These are phyloP conservation scores for Phyllosticta ampelicida DNA, from an alignment of 2,329 filamentous ascomycete species.

Conservation along the genomic window DNA sequence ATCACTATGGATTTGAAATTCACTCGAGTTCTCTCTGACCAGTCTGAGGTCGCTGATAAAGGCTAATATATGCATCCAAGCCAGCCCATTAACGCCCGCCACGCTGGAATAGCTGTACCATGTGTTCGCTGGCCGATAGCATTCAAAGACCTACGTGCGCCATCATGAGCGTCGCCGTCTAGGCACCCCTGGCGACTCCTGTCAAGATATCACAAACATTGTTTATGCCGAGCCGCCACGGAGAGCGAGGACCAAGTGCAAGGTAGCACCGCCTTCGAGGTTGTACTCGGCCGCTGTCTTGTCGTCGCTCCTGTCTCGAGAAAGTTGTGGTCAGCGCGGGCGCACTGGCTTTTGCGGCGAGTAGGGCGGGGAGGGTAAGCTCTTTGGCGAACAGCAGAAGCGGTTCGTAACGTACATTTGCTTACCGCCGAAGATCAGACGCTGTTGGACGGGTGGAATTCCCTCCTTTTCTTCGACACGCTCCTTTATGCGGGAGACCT, in stretches of 20 bases:
- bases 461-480: slow-evolving; percentile 98
- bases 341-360: not conserved
- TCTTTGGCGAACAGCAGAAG: not conserved
- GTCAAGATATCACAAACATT: not conserved
- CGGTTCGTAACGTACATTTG: slow-evolving; percentile 59
- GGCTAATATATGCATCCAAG: not conserved
- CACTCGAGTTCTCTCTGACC: not conserved
- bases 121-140: not conserved
- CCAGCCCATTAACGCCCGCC: not conserved
- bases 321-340: slow-evolving; percentile 9
- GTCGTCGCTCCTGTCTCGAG: slow-evolving; percentile 68
- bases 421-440: slow-evolving; percentile 92
- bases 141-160: not conserved
- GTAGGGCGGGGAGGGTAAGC: not conserved
- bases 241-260: slow-evolving; percentile 91
- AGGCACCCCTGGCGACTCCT: not conserved
- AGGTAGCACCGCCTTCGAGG: slow-evolving; percentile 81
- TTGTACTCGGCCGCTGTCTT: slow-evolving; percentile 86
- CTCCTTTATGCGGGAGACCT: slow-evolving; percentile 96
- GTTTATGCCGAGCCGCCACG: slow-evolving; percentile 52
- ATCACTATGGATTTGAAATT: not conserved
- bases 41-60: not conserved
- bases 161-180: not conserved
- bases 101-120: not conserved
- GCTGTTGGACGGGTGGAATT: slow-evolving; percentile 92